phyloP scores from a whole-genome alignment of 148 eudicot species.

The Suaeda aralocaspica region DNA sequence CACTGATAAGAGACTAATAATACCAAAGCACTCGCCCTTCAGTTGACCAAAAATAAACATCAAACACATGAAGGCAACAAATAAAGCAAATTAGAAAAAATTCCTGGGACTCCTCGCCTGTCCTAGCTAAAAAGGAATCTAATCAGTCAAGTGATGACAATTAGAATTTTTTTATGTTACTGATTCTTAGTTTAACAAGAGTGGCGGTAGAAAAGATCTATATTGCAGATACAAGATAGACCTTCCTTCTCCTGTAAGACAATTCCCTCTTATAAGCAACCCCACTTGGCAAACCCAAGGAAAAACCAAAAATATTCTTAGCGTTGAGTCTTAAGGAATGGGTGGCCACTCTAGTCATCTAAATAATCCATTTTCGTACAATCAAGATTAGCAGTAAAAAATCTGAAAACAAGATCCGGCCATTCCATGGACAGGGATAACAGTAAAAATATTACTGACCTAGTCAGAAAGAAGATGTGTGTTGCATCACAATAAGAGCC shows the following conservation, averaged over 20 bases:
- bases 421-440: background rate
- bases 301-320: background rate
- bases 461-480: conserved; percentile 7
- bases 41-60: too few species aligned
- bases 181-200: too few species aligned
- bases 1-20: too few species aligned
- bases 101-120: too few species aligned
- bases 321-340: background rate
- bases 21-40: too few species aligned
- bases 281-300: background rate
- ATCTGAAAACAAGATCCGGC: background rate
- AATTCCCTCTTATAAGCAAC: background rate
- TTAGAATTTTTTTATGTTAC: too few species aligned
- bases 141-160: too few species aligned
- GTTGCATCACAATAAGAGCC: conserved; percentile 8
- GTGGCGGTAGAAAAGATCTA: background rate
- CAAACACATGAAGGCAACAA: too few species aligned
- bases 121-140: too few species aligned
- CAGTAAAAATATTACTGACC: conserved; percentile 7
- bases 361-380: too few species aligned
- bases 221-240: background rate
- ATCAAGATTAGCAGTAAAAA: background rate
- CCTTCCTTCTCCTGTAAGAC: background rate
- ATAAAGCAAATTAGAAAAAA: too few species aligned
- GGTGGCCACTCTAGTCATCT: background rate